These are phyloP conservation scores for Candida frijolesensis DNA, from an alignment of 1,139 yeast genomes.

Conservation along the genomic window DNA sequence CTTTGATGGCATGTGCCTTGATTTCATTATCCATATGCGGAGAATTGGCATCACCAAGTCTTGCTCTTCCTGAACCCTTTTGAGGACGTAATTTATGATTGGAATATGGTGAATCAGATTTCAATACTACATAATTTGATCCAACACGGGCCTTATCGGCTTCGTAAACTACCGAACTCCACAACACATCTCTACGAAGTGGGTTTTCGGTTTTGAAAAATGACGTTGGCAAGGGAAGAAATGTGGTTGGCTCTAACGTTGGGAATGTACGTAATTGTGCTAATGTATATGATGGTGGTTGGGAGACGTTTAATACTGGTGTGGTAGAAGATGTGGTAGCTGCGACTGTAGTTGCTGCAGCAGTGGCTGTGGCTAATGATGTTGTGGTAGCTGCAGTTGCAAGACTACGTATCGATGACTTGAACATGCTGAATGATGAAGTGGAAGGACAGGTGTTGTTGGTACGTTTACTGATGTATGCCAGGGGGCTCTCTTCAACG, in stretches of 20 bases:
- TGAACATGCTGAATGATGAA: slow-evolving; percentile 22
- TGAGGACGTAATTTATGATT: slow-evolving; percentile 83
- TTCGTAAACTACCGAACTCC: slow-evolving; percentile 94
- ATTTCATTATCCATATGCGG: slow-evolving; percentile 92
- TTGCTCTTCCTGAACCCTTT: slow-evolving; percentile 93
- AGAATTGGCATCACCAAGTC: slow-evolving; percentile 94
- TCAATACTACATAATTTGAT: slow-evolving; percentile 80
- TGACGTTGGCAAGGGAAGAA: slow-evolving; percentile 72
- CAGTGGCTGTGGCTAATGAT: slow-evolving; percentile 34
- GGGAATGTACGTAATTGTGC: slow-evolving; percentile 88
- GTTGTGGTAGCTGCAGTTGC: slow-evolving; percentile 29
- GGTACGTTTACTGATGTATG: not conserved
- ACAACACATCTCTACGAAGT: slow-evolving; percentile 83
- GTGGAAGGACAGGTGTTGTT: not conserved
- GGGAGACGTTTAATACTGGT: slow-evolving; percentile 26
- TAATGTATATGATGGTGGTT: slow-evolving; percentile 75
- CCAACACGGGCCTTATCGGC: slow-evolving; percentile 90
- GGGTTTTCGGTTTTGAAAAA: slow-evolving; percentile 63
- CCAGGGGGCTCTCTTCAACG: not conserved
- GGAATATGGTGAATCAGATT: slow-evolving; percentile 85
- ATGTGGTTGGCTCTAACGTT: slow-evolving; percentile 77
- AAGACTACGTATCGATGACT: slow-evolving; percentile 30
- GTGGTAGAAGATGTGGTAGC: slow-evolving; percentile 9
- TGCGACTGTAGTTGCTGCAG: slow-evolving; percentile 21
- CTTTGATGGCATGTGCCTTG: slow-evolving; percentile 84